Evolutionary conservation across 768 basidiomycete genomes (phyloP).

Genomic region (Naganishia kalamii): DNA sequence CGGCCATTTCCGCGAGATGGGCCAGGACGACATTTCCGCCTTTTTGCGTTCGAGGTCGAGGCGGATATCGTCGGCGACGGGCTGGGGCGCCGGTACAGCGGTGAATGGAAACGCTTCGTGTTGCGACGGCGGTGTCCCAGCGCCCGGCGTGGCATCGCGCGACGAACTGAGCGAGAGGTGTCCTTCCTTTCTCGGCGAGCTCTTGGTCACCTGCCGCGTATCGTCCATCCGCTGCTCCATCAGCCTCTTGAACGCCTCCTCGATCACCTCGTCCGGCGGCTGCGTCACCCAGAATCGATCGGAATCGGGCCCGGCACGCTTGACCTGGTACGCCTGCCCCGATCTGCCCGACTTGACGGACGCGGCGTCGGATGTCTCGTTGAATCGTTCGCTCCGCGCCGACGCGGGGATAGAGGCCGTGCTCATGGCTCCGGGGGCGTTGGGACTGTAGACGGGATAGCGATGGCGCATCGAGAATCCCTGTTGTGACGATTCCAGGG

Average conservation of each 20-base stretch:
- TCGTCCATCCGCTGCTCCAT: slow-evolving; percentile 58
- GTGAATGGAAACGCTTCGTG: neutral
- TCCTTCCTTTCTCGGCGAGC: slow-evolving; percentile 31
- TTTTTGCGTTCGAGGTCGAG: slow-evolving; percentile 6
- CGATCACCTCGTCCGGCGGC: slow-evolving; percentile 63
- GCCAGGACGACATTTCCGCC: slow-evolving; percentile 11
- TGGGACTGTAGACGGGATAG: slow-evolving; percentile 7
- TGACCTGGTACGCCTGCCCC: neutral
- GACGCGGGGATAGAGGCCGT: slow-evolving; percentile 3
- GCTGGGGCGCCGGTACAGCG: neutral
- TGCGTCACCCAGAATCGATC: slow-evolving; percentile 12
- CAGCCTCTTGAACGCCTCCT: slow-evolving; percentile 71
- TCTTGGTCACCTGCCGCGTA: slow-evolving; percentile 35
- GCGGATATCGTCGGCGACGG: slow-evolving; percentile 55
- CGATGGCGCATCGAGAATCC: slow-evolving; percentile 8
- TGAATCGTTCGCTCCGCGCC: neutral
- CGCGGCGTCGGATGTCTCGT: slow-evolving; percentile 17
- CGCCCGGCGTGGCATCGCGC: slow-evolving; percentile 8
- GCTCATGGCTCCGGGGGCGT: neutral
- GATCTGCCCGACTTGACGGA: slow-evolving; percentile 28
- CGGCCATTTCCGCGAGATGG: slow-evolving; percentile 61
- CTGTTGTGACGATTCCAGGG: neutral
- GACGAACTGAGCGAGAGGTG: slow-evolving; percentile 13
- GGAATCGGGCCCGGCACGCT: slow-evolving; percentile 4
- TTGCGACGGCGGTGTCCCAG: slow-evolving; percentile 3